Evolutionary conservation across 306 rosid genomes (phyloP).

Genomic region (Castanea crenata): DNA sequence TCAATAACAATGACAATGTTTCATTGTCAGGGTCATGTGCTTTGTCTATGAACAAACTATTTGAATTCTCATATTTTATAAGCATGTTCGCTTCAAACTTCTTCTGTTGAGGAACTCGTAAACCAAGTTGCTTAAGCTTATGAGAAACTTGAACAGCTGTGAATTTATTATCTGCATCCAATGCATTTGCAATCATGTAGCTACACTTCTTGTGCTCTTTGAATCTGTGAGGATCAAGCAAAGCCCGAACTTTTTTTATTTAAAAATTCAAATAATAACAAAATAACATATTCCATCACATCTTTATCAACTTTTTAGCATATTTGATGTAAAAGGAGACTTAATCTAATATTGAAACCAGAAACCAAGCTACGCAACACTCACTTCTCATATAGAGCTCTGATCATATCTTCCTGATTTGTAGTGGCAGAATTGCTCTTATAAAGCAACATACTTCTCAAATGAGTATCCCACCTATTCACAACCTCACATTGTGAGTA

Average conservation of each 20-base stretch:
- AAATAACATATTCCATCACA: background rate
- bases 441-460: constrained; percentile 43
- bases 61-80: constrained; percentile 35
- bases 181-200: constrained; percentile 80
- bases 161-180: constrained; percentile 58
- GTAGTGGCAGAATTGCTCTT: constrained; percentile 70
- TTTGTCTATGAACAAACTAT: constrained; percentile 29
- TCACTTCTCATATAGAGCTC: constrained; percentile 76
- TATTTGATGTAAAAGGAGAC: background rate
- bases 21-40: constrained; percentile 63
- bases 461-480: no score
- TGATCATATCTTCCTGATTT: constrained; percentile 48
- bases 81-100: constrained; percentile 33
- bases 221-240: constrained; percentile 41
- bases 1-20: constrained; percentile 54
- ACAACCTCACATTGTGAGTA: background rate
- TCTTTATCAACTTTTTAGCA: background rate
- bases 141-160: constrained; percentile 71
- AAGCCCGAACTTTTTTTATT: background rate
- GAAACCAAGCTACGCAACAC: constrained; percentile 40
- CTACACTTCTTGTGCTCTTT: constrained; percentile 80
- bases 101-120: constrained; percentile 49
- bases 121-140: constrained; percentile 87
- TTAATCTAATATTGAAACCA: constrained; percentile 13
- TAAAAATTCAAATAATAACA: background rate